A percentile compares a stretch with the other conserved stretches of the same genome.
Evolutionary conservation across 306 rosid genomes (phyloP).

Genomic region (Fragaria ananassa): DNA sequence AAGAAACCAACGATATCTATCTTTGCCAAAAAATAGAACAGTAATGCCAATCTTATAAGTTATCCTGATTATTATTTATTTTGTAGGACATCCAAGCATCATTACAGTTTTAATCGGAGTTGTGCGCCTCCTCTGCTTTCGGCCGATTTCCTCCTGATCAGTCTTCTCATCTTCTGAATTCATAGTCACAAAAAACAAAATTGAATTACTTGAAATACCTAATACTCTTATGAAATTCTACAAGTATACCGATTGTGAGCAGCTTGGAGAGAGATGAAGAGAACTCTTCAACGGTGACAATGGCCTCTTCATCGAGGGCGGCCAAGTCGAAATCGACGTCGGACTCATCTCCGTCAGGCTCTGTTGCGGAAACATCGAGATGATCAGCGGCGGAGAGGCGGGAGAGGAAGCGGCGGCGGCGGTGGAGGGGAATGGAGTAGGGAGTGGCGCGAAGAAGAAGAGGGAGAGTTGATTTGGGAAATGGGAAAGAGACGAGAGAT

Average conservation of each 20-base stretch:
- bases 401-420: conserved; percentile 22
- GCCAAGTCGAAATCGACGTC: conserved; percentile 42
- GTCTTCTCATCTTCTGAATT: conserved; percentile 58
- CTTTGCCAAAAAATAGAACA: too few relatives aligned
- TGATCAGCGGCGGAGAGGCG: conserved; percentile 28
- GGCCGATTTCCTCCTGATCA: conserved; percentile 35
- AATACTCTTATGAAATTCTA: background rate
- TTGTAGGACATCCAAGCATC: too few relatives aligned
- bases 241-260: conserved; percentile 39
- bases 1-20: conserved; percentile 5
- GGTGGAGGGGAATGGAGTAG: conserved; percentile 14
- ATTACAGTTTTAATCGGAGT: conserved; percentile 25
- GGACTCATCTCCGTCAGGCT: conserved; percentile 20
- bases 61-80: background rate
- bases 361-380: background rate
- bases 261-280: conserved; percentile 52
- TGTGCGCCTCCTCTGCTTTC: conserved; percentile 47
- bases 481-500: conserved; percentile 12
- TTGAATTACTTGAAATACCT: background rate
- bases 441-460: conserved; percentile 14
- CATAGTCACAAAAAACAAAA: background rate
- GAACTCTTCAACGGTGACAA: conserved; percentile 51
- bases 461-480: conserved; percentile 4
- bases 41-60: background rate
- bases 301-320: conserved; percentile 68